Evolutionary conservation across 306 rosid species (phyloP), one percentile per base, ranked within the genome.

Genomic region (Pueraria montana): DNA sequence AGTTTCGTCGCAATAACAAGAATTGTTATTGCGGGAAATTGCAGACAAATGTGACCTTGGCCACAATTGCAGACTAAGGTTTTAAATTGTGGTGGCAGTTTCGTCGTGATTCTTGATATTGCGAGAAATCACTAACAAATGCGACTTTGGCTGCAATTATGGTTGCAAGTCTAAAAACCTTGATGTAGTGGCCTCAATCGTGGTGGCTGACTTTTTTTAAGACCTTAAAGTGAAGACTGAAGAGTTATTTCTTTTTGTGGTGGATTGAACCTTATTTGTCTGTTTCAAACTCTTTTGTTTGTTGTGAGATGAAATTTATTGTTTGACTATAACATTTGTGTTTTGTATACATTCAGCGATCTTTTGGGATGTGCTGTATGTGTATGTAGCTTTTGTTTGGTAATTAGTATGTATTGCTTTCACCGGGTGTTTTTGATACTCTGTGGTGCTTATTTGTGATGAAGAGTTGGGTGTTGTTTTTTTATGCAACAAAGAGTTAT

Each of bases 401-500:
- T n/a, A 7, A 38, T 26, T 34, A 66, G 10, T 18, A 4, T 36
- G 45, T 32, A 18, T 75, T 6, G 26, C 11, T 11, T 24, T 76
- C 6, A 4, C 58, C 21, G n/a, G 26, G 20, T 23, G 4, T 11
- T 63, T 50, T 74, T 34, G 2, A 40, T 65, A 53, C 46, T 56
- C 4, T n/a, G 18, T n/a, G 18, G 46, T 40, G n/a, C 16, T 56
- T 48, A 48, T 52, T 38, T 38, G 72, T 43, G 48, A 14, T 26
- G 5, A 10, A 20, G 62, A 58, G 45, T 18, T 58, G 66, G 48
- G 24, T 63, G 8, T 27, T 62, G 30, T 40, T 10, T 34, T 50
- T 55, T 78, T 67, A 11, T 58, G 62, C 56, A 7, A 27, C 56
- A 7, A 27, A 26, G 80, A 32, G 45, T 68, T 83, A 0, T 65